Evolutionary conservation across 2,329 filamentous ascomycete species (phyloP), one percentile per base, ranked within the genome.

Genomic region (Colletotrichum sp.): DNA sequence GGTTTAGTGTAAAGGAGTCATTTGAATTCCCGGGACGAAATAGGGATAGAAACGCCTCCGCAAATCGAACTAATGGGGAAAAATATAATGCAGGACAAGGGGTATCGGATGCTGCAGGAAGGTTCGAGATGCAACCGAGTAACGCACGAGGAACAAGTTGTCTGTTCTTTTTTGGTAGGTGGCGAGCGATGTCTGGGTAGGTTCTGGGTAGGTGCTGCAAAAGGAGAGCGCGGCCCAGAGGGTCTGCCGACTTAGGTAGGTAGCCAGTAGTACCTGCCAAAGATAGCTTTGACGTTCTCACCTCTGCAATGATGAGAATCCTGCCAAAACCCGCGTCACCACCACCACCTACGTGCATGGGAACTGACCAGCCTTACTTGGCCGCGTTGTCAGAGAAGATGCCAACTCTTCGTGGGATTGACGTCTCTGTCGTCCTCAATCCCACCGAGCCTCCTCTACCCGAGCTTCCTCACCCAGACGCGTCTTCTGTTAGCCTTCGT

Each of bases 391-490:
- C 34, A 16, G 36, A 10, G 72, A 80, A 65, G 13, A 91, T 91
- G 89, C 89, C 89, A 18, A 86, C 80, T 73, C 86, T 90, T 69
- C 86, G 87, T 28, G 89, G 88, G 12, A 83, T 91, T 68, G 85
- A 89, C 32, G 75, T 91, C 28, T 87, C 85, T 4, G 80, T 91
- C 52, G 79, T 85, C 21, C 80, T 85, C 3, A 83, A 85, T 57
- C 80, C 83, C 18, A 81, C 83, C 4, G 79, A 82, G 12, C 80
- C 84, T 60, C 81, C 80, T 24, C 84, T 92, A 5, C 87, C 87
- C 16, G 90, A 92, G 79, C 91, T 89, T 79, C 88, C 89, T 24
- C 89, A 92, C 77, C 89, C 89, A 1, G 89, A 91, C 66, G 86
- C 85, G 66, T 87, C 87, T 0, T 89, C 87, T 18, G 84, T 87